Conservation (phyloP, 495 filamentous ascomycete species). For the Lepidopterella palustris region DNA sequence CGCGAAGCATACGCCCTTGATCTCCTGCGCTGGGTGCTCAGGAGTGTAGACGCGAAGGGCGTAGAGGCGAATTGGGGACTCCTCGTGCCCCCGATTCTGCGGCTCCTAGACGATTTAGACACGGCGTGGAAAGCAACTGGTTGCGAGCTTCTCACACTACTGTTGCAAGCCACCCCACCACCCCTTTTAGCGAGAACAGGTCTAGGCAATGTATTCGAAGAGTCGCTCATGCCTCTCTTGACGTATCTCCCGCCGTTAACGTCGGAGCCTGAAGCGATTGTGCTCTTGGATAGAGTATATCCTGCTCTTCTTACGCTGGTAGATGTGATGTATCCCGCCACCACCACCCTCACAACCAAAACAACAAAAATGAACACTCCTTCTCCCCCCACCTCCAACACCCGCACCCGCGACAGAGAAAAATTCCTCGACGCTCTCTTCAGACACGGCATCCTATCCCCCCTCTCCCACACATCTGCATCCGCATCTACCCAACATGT, state of each 20-base stretch:
- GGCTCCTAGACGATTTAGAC: constrained; percentile 65
- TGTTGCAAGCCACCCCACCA: constrained; percentile 49
- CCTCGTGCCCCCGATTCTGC: constrained; percentile 76
- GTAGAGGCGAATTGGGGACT: constrained; percentile 59
- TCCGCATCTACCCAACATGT: constrained; percentile 32
- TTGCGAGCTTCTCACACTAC: constrained; percentile 50
- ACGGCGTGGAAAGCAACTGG: constrained; percentile 52
- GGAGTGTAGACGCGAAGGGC: constrained; percentile 37
- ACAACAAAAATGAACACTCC: background rate
- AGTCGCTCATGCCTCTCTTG: constrained; percentile 66
- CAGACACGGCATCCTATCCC: constrained; percentile 41
- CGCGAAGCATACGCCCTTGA: constrained; percentile 53
- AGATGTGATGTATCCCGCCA: constrained; percentile 37
- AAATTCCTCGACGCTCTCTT: constrained; percentile 28
- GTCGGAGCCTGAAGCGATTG: constrained; percentile 61
- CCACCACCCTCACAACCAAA: background rate
- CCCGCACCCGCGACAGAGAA: constrained; percentile 13
- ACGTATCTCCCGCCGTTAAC: constrained; percentile 73
- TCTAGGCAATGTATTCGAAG: constrained; percentile 70
- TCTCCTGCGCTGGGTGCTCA: constrained; percentile 60
- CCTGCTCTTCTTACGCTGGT: constrained; percentile 57
- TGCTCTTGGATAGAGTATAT: constrained; percentile 60
- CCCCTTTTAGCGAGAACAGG: constrained; percentile 63
- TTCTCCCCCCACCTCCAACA: constrained; percentile 25
- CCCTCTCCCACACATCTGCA: constrained; percentile 27